Base-by-base conservation (phyloP, 208 protist genomes). In the Leishmania amazonensis region DNA sequence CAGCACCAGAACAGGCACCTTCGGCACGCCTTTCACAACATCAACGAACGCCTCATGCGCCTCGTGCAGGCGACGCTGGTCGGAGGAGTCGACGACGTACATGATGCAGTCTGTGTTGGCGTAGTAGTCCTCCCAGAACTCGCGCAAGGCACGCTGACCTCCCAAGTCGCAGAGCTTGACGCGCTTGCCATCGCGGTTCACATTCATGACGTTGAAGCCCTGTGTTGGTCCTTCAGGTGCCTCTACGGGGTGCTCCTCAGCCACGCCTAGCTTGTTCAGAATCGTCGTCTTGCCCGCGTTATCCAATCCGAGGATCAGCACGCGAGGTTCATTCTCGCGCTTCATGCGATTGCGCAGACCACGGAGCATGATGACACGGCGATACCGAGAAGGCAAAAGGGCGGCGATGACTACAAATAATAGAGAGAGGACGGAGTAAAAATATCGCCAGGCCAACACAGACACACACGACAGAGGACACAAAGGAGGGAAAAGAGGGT, bases 91-190 rank as follows among this genome's bases (percentile, higher is more conserved):
- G 42, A 99, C 96, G 35, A 99, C 98, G 85, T 98, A 99, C 83
- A 99, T 98, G 83, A 99, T 92, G 76, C 96, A 99, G 83, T 99
- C 98, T 2, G 98, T 99, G 87, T 98, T 96, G 6, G 93, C 93
- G 90, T 99, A 99, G 88, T 99, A 99, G 87, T 99, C 97, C 81
- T 98, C 88, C 99, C 99, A 99, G 95, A 98, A 99, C 9, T 99
- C 97, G 35, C 99, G 95, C 51, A 99, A 90, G 31, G 98, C 97
- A 60, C 98, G 97, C 94, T 99, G 99, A 31, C 99, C 99, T 31
- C 99, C 99, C 38, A 99, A 95, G 88, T 99, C 99, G 95, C 99
- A 99, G 54, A 99, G 89, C 87, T 99, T 99, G 38, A 99, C 90
- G 75, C 96, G 97, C 88, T 95, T 97, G 21, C 93, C 96, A 42